A percentile compares a stretch with the other conserved stretches of the same genome.
Evolutionary conservation across 805 yeast species (phyloP).

Genomic region (Metschnikowia colocasiae): DNA sequence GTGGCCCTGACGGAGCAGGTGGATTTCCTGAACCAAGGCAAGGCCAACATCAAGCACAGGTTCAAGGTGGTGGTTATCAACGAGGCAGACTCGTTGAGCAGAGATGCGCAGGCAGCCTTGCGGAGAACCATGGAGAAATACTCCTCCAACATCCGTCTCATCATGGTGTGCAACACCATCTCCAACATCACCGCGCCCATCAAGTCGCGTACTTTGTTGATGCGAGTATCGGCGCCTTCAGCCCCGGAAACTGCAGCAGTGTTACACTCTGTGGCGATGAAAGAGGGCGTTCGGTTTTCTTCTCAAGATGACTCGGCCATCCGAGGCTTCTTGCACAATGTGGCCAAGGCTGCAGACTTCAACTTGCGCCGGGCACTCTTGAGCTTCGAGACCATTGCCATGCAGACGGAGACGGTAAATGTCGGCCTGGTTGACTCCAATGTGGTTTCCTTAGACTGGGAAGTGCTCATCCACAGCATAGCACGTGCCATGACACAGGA

Average conservation of each 20-base stretch:
- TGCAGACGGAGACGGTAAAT: conserved; percentile 56
- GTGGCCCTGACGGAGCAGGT: conserved; percentile 94
- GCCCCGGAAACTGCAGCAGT: conserved; percentile 54
- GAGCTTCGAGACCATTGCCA: conserved; percentile 75
- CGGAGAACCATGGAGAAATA: conserved; percentile 96
- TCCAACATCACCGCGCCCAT: conserved; percentile 93
- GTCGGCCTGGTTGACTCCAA: conserved; percentile 34
- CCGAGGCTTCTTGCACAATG: conserved; percentile 38
- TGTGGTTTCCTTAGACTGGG: conserved; percentile 80
- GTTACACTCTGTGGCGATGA: conserved; percentile 50
- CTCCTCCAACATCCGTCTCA: conserved; percentile 78
- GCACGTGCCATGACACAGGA: conserved; percentile 58
- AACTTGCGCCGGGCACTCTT: conserved; percentile 77
- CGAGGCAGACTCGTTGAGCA: conserved; percentile 83
- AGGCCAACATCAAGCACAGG: conserved; percentile 41
- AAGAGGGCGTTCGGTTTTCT: conserved; percentile 49
- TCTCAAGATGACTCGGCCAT: conserved; percentile 36
- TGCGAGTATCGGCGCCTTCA: conserved; percentile 84
- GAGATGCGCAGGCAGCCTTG: conserved; percentile 94
- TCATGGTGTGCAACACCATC: conserved; percentile 83
- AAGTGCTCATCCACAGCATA: conserved; percentile 64
- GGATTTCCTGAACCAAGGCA: conserved; percentile 58
- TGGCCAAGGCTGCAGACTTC: conserved; percentile 57
- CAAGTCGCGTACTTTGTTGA: conserved; percentile 82
- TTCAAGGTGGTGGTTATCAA: conserved; percentile 82